Evolutionary conservation across 306 rosid genomes (phyloP).

Genomic region (Dalbergia oliveri): DNA sequence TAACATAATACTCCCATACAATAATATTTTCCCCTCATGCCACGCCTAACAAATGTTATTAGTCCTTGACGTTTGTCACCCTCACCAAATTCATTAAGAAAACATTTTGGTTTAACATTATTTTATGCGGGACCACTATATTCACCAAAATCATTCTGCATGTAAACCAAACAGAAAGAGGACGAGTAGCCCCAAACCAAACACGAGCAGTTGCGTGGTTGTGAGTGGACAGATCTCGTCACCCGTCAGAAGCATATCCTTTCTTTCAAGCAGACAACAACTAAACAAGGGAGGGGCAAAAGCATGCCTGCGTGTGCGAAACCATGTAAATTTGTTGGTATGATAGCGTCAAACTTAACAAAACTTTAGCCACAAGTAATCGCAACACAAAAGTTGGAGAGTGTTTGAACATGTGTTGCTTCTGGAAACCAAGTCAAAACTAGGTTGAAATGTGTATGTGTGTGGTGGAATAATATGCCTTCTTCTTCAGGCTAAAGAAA

Average conservation of each 20-base stretch:
- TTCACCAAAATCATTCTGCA: constrained; percentile 18
- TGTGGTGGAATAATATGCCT: constrained; percentile 16
- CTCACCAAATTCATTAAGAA: constrained; percentile 20
- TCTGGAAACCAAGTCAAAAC: background rate
- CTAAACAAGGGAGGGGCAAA: background rate
- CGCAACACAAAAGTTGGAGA: background rate
- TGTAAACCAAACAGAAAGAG: constrained; percentile 20
- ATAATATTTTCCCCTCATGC: constrained; percentile 16
- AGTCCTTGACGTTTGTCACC: background rate
- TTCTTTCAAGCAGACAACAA: constrained; percentile 1
- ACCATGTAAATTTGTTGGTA: constrained; percentile 17
- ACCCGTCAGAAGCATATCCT: background rate
- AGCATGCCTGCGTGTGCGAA: constrained; percentile 5
- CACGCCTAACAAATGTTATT: constrained; percentile 20
- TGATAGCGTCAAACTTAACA: background rate
- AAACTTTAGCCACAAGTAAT: constrained; percentile 5
- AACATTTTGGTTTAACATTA: constrained; percentile 6
- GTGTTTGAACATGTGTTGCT: constrained; percentile 11
- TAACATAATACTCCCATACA: constrained; percentile 17
- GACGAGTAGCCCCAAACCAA: constrained; percentile 5
- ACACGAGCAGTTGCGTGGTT: constrained; percentile 25
- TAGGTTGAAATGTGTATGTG: background rate
- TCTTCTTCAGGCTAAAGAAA: constrained; percentile 24
- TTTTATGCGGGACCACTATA: background rate
- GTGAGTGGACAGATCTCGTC: background rate